phyloP scores from a whole-genome alignment of 768 basidiomycete genomes.

The Podaxis sp. region DNA sequence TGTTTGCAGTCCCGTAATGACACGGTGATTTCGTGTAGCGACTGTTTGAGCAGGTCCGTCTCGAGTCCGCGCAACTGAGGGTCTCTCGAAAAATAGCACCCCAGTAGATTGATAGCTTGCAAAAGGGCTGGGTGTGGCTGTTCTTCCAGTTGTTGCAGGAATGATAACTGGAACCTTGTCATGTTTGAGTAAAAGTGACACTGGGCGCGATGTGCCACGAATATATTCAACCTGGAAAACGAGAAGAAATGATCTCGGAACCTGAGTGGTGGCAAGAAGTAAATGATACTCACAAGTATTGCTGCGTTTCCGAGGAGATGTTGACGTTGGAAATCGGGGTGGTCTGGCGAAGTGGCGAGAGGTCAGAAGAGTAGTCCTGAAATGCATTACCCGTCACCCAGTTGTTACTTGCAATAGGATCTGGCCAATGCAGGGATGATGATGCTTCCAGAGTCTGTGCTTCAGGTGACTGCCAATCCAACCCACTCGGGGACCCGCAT shows the following conservation, averaged over 20 bases:
- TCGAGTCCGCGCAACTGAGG: conserved; percentile 39
- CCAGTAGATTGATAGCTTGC: conserved; percentile 59
- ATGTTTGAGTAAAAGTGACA: conserved; percentile 53
- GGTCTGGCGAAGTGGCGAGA: conserved; percentile 7
- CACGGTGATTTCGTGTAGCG: conserved; percentile 46
- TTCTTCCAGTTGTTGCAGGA: conserved; percentile 2
- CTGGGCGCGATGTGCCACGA: conserved; percentile 53
- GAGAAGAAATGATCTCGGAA: neutral
- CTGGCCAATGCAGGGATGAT: conserved; percentile 3
- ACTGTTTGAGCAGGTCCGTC: conserved; percentile 41
- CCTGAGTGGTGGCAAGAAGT: neutral
- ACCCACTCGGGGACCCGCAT: neutral
- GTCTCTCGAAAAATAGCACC: conserved; percentile 47
- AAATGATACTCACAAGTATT: conserved; percentile 29
- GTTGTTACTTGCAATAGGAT: conserved; percentile 6
- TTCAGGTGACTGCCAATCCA: conserved; percentile 1
- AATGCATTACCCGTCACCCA: neutral
- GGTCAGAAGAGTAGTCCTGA: conserved; percentile 1
- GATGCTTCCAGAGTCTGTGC: neutral
- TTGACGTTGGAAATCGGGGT: conserved; percentile 8
- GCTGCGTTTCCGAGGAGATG: conserved; percentile 24
- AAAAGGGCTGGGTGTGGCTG: conserved; percentile 53
- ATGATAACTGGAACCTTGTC: conserved; percentile 30
- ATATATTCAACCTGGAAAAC: conserved; percentile 42
- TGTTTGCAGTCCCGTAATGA: conserved; percentile 53